These are phyloP conservation scores for Monascus purpureus DNA, from an alignment of 495 filamentous ascomycete genomes.

Conservation along the genomic window DNA sequence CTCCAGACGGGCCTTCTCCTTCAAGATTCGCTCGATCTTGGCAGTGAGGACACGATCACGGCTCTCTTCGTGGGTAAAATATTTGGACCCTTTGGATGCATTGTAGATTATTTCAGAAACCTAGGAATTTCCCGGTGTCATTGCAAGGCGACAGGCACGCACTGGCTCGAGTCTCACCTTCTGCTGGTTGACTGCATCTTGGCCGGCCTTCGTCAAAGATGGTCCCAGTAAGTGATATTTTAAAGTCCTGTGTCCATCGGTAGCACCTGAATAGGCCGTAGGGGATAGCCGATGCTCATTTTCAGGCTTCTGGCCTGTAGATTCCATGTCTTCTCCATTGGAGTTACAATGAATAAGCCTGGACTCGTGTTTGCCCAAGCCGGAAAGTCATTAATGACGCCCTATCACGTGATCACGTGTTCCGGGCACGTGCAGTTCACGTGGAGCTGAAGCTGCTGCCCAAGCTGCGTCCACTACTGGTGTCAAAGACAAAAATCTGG, in stretches of 20 bases:
- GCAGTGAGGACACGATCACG: constrained; percentile 70
- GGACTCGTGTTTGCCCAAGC: constrained; percentile 9
- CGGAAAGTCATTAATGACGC: constrained; percentile 14
- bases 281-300: constrained; percentile 3
- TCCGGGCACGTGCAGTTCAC: constrained; percentile 7
- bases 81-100: constrained; percentile 92
- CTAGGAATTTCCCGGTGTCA: too few relatives aligned
- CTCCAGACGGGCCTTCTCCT: constrained; percentile 64
- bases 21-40: constrained; percentile 72
- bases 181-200: constrained; percentile 84
- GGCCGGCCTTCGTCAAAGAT: constrained; percentile 85
- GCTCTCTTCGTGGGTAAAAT: constrained; percentile 81
- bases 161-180: too few relatives aligned
- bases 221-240: constrained; percentile 75
- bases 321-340: constrained; percentile 12
- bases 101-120: constrained; percentile 97
- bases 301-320: constrained; percentile 9
- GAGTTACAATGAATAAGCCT: too few relatives aligned
- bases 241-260: constrained; percentile 30
- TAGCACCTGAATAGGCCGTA: neutral
- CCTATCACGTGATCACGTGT: constrained; percentile 28
- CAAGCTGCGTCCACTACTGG: neutral
- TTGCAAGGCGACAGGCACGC: too few relatives aligned
- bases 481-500: neutral
- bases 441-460: constrained; percentile 2